Evolutionary conservation across 2,329 filamentous ascomycete species (phyloP).

Genomic region (Ceratocystiopsis brevicomis): DNA sequence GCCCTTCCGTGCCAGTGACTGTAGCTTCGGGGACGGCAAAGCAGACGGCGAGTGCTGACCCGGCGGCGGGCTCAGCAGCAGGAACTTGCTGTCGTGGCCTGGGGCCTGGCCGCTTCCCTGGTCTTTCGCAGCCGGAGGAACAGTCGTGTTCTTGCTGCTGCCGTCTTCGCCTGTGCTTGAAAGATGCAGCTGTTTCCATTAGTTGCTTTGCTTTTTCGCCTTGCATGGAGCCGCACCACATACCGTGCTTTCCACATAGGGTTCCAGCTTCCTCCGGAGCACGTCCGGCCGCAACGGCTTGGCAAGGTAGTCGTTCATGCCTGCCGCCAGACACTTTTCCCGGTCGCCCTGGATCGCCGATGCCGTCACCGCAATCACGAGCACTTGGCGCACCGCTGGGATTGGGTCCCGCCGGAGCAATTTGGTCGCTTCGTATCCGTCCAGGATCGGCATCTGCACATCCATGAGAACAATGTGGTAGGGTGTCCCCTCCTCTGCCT

Average conservation of each 20-base stretch:
- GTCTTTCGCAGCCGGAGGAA: no score
- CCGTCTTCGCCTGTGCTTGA: no score
- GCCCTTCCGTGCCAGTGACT: no score
- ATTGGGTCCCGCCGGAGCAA: conserved; percentile 60
- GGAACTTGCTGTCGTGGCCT: no score
- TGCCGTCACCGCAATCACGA: conserved; percentile 97
- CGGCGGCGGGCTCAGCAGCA: no score
- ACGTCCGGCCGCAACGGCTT: conserved; percentile 86
- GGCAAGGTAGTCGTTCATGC: conserved; percentile 94
- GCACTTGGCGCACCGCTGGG: conserved; percentile 56
- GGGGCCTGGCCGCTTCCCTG: no score
- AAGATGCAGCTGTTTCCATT: no score
- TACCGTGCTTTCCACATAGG: conserved; percentile 22
- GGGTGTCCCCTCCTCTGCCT: conserved; percentile 50
- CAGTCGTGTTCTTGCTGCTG: no score
- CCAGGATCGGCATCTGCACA: conserved; percentile 85
- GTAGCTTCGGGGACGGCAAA: neutral
- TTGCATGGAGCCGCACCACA: no score
- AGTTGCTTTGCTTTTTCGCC: no score
- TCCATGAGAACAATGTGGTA: conserved; percentile 93
- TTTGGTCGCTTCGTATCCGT: conserved; percentile 81
- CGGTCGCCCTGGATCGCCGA: conserved; percentile 85
- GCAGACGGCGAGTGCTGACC: no score
- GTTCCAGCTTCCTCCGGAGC: conserved; percentile 61
- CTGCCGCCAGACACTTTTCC: conserved; percentile 85